Evolutionary conservation across 2,329 filamentous ascomycete genomes (phyloP).

Genomic region (Epichloe sibirici): DNA sequence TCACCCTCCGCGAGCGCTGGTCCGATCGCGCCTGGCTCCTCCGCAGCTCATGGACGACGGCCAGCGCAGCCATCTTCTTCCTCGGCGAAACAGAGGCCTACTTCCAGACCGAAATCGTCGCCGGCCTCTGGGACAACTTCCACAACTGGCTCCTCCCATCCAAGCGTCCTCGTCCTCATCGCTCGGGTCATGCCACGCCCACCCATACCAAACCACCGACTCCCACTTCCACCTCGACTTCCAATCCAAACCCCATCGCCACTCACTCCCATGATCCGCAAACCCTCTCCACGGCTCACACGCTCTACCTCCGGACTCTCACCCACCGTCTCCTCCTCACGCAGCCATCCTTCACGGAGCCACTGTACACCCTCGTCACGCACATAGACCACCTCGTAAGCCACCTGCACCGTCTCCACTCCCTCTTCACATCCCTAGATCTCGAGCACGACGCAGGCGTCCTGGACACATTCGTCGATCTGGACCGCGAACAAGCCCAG

Average conservation of each 20-base stretch:
- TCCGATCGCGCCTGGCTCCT: conserved; percentile 52
- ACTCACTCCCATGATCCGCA: conserved; percentile 60
- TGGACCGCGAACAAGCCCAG: conserved; percentile 59
- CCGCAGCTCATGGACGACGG: conserved; percentile 81
- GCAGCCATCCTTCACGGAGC: conserved; percentile 47
- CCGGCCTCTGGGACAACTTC: conserved; percentile 70
- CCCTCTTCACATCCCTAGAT: conserved; percentile 66
- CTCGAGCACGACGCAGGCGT: conserved; percentile 74
- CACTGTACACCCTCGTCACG: conserved; percentile 53
- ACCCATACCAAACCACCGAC: background rate
- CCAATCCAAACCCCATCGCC: background rate
- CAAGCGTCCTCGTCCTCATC: background rate
- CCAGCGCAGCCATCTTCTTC: conserved; percentile 78
- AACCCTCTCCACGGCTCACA: conserved; percentile 68
- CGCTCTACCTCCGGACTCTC: conserved; percentile 60
- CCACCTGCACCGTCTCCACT: conserved; percentile 61
- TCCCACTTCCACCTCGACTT: background rate
- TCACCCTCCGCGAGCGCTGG: conserved; percentile 50
- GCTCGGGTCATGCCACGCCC: background rate
- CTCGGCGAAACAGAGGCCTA: conserved; percentile 79
- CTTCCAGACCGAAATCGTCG: conserved; percentile 79
- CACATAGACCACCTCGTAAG: conserved; percentile 75
- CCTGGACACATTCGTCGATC: conserved; percentile 60
- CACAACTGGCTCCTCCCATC: conserved; percentile 55
- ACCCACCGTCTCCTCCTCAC: conserved; percentile 55